A percentile compares a stretch with the other conserved stretches of the same genome.
Conservation (phyloP, 306 rosid genomes). For the Purshia tridentata region DNA sequence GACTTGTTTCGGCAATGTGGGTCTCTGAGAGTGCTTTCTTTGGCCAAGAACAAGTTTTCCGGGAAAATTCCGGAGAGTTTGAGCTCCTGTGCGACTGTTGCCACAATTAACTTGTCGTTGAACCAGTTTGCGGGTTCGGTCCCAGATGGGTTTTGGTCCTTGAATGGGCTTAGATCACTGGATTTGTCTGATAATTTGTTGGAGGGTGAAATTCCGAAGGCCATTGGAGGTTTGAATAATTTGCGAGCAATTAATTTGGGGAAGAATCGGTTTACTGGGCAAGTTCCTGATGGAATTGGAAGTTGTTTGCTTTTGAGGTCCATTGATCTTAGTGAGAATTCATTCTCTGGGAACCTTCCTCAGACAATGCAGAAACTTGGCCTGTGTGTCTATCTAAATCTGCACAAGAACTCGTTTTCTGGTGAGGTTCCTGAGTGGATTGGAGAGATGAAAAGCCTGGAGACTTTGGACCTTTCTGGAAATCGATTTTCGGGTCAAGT, state of each 20-base stretch:
- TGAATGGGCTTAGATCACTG: conserved; percentile 76
- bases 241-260: conserved; percentile 62
- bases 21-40: conserved; percentile 68
- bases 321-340: conserved; percentile 78
- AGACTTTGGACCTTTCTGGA: conserved; percentile 67
- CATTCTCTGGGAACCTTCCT: conserved; percentile 63
- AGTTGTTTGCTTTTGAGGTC: conserved; percentile 85
- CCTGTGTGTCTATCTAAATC: conserved; percentile 56
- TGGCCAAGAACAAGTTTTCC: conserved; percentile 66
- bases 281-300: conserved; percentile 74
- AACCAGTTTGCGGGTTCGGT: conserved; percentile 73
- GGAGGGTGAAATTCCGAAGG: conserved; percentile 68
- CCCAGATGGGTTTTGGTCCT: conserved; percentile 68
- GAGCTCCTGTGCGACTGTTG: conserved; percentile 67
- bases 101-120: conserved; percentile 54
- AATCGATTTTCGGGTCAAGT: conserved; percentile 71
- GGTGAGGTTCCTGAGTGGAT: conserved; percentile 83
- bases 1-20: conserved; percentile 91
- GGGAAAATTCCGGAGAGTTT: conserved; percentile 68
- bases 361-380: conserved; percentile 59
- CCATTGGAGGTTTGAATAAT: conserved; percentile 55
- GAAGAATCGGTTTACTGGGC: conserved; percentile 66
- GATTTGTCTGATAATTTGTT: conserved; percentile 72
- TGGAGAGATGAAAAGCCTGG: conserved; percentile 72
- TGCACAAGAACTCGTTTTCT: conserved; percentile 57